Evolutionary conservation across 306 rosid genomes (phyloP), one percentile per base, ranked within the genome.

Genomic region (Dicorynia guianensis): DNA sequence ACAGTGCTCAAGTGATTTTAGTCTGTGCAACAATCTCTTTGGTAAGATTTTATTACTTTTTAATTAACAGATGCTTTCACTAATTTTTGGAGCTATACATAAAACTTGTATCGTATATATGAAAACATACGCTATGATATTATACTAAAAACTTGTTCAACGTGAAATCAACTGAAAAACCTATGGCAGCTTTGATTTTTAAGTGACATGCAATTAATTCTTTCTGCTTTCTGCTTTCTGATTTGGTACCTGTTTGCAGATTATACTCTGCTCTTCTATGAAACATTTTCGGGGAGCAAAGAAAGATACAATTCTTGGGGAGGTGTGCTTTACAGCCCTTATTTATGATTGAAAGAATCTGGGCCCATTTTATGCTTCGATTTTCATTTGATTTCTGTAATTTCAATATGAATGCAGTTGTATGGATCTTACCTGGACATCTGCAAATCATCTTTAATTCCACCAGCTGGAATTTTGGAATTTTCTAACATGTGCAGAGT

Each of bases 401-500:
- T 39, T 78, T 25, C 76, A 11, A 53, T 53, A 47, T 47, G 59
- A 53, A 40, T 83, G 87, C 93, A 94, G 98, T 82, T 94, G 75
- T 89, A 91, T 77, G 87, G 87, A 85, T 88, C 93, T 20, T 94
- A 94, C 62, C 3, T 49, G 55, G 96, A 75, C 50, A 53, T 87
- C 34, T 90, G 98, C 82, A 94, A 87, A 84, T 84, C 90, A 36
- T 69, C 91, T 44, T 59, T 64, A 19, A 88, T 90, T 64, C 91
- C 91, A 17, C 90, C 97, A 0, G 86, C 89, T 20, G 97, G 96
- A 62, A 76, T 82, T 46, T 58, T 82, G 15, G 98, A 94, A 70
- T 86, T 94, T 81, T 84, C 97, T 58, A 91, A 82, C 50, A 88
- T 94, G 93, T 91, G 86, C 85, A 80, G 86, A 71, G 96, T 91